Percentiles rank a stretch among this genome's conserved stretches.
phyloP scores from a whole-genome alignment of 2,329 filamentous ascomycete genomes.

The Aspergillus neotritici region DNA sequence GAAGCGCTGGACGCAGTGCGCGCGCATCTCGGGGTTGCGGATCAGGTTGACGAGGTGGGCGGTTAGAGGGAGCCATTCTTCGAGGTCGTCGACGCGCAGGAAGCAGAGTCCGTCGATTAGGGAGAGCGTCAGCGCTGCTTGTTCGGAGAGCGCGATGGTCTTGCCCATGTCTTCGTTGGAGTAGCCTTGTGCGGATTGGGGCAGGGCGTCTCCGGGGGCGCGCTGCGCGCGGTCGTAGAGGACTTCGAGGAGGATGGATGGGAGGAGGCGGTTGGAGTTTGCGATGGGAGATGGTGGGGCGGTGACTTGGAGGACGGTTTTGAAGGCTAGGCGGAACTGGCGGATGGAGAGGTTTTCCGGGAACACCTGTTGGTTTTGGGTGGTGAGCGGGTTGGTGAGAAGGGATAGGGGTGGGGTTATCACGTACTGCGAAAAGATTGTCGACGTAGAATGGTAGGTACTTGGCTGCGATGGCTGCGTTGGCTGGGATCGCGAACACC shows the following conservation, averaged over 20 bases:
- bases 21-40: constrained; percentile 55
- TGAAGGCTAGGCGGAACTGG: constrained; percentile 85
- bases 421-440: constrained; percentile 60
- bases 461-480: constrained; percentile 62
- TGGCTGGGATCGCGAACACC: constrained; percentile 72
- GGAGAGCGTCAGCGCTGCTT: constrained; percentile 69
- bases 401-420: neutral
- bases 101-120: constrained; percentile 74
- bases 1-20: constrained; percentile 63
- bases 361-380: constrained; percentile 55
- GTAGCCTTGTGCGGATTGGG: constrained; percentile 31
- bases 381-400: neutral
- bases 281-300: constrained; percentile 73
- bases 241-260: constrained; percentile 74
- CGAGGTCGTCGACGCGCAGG: constrained; percentile 62
- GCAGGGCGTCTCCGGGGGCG: constrained; percentile 48
- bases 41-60: constrained; percentile 64
- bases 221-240: constrained; percentile 59
- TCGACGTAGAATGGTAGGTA: constrained; percentile 80
- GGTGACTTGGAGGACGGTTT: constrained; percentile 74
- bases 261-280: constrained; percentile 67
- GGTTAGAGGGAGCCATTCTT: constrained; percentile 73
- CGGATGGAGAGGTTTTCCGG: constrained; percentile 70
- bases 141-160: constrained; percentile 55
- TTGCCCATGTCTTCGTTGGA: constrained; percentile 32